Percentiles rank a stretch among this genome's conserved stretches.
These are phyloP conservation scores for Botrytis squamosa DNA, from an alignment of 2,329 filamentous ascomycete species.

Conservation along the genomic window DNA sequence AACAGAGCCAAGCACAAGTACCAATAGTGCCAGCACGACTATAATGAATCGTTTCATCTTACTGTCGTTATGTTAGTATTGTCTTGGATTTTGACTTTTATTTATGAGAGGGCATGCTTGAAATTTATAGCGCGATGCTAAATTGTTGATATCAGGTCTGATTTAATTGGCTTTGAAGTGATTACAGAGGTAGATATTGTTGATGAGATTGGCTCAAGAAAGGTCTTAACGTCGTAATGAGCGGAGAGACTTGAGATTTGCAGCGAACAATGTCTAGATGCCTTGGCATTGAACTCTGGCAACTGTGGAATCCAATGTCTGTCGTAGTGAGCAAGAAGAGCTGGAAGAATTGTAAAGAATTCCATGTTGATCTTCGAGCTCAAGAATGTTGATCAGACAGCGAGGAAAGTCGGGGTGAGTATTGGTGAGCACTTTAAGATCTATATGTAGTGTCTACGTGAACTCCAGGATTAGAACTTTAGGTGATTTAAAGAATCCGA, in stretches of 20 bases:
- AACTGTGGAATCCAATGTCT: not conserved
- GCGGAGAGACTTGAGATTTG: not conserved
- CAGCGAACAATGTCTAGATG: not conserved
- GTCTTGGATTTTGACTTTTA: not conserved
- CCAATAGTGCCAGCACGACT: not conserved
- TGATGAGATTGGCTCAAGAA: not conserved
- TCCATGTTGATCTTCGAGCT: not conserved
- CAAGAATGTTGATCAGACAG: not conserved
- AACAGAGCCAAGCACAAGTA: not conserved
- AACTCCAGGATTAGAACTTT: not conserved
- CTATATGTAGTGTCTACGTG: not conserved
- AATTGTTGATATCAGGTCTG: not conserved
- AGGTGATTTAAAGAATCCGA: not conserved
- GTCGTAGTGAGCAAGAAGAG: not conserved
- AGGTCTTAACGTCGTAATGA: not conserved
- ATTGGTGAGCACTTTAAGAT: not conserved
- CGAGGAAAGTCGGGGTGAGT: not conserved
- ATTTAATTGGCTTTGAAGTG: not conserved
- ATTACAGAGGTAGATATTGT: not conserved
- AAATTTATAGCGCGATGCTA: not conserved
- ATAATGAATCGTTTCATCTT: not conserved
- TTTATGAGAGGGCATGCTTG: not conserved
- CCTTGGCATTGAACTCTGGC: not conserved
- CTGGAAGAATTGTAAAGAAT: not conserved
- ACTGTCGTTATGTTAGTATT: not conserved